Evolutionary conservation across 352 stramenopile species (phyloP).

Genomic region (Globisporangium emineosum): DNA sequence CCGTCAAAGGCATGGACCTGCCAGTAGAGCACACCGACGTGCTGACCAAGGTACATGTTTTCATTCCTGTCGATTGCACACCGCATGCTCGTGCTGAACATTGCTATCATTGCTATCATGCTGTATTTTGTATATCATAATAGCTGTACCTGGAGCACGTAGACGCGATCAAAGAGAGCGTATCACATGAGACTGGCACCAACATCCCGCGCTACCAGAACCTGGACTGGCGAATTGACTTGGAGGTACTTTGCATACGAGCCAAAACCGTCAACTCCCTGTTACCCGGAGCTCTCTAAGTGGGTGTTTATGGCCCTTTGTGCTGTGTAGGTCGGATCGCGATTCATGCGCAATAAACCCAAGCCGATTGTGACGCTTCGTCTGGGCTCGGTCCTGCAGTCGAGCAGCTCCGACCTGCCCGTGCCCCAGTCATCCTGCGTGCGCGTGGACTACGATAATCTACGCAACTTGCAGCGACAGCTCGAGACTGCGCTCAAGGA

Average conservation of each 20-base stretch:
- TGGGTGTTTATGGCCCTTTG: neutral
- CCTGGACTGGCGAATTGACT: slow-evolving; percentile 78
- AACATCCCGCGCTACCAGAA: slow-evolving; percentile 54
- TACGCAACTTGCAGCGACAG: slow-evolving; percentile 59
- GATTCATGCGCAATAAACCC: slow-evolving; percentile 54
- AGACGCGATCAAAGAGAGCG: slow-evolving; percentile 50
- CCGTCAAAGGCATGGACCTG: slow-evolving; percentile 47
- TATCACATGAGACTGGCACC: slow-evolving; percentile 34
- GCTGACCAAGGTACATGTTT: slow-evolving; percentile 35
- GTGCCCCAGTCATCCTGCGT: slow-evolving; percentile 38
- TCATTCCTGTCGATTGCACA: neutral
- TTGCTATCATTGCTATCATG: too few species aligned
- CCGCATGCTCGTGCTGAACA: neutral
- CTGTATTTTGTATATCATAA: neutral
- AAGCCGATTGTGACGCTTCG: slow-evolving; percentile 69
- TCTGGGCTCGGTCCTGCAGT: slow-evolving; percentile 38
- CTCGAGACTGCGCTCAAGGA: slow-evolving; percentile 69
- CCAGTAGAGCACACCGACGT: slow-evolving; percentile 35
- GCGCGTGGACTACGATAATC: slow-evolving; percentile 60
- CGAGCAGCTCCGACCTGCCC: slow-evolving; percentile 21
- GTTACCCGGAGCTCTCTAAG: neutral
- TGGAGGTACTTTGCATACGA: slow-evolving; percentile 38
- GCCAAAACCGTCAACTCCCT: neutral
- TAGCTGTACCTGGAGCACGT: slow-evolving; percentile 52
- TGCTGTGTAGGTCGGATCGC: slow-evolving; percentile 46